Base-by-base conservation (phyloP, 345 rosid species). In the Linum lewisii region DNA sequence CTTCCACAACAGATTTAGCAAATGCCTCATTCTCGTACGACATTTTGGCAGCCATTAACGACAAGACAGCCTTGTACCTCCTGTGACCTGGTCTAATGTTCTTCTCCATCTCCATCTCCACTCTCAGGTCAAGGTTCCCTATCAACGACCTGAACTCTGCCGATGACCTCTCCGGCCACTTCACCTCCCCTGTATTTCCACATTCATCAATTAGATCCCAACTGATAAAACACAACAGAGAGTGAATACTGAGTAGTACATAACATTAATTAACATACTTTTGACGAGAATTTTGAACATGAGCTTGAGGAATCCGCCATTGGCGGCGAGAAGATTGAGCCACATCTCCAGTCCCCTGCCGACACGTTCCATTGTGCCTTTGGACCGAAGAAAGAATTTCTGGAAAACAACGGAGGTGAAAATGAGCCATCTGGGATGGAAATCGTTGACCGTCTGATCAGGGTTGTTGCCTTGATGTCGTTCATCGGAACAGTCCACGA, bases 1-100 rank as follows among this genome's bases (percentile, higher is more conserved):
- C 21, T 34, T 21, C 49, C 50, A 68, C 62, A 1, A 68, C 20
- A 13, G 63, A 49, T 34, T 51, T 24, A 50, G 62, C 47, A 60
- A 49, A 57, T 3, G 66, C 54, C 57, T 68, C 45, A 51, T 62
- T 68, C 50, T 68, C 72, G 20, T 68, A 68, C 25, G 66, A 55
- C 42, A 68, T 49, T 62, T 68, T 68, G 8, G 72, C 57, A 5
- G 72, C 72, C 72, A 68, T 68, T 7, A 61, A 50, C n/a, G 72
- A 45, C 63, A 68, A 37, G 34, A 25, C 54, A 22, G 62, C 16
- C 0, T 19, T 49, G 16, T 68, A 68, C 20, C 51, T 68, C 58
- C 26, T 50, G 19, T 57, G 11, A 6, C 51, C 72, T 6, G 49
- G 21, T 62, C 11, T 37, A 0, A 51, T 32, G 36, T 37, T 55